Percentiles rank a stretch among this genome's conserved stretches.
phyloP scores from a whole-genome alignment of 148 eudicot species.

The Chenopodium album region DNA sequence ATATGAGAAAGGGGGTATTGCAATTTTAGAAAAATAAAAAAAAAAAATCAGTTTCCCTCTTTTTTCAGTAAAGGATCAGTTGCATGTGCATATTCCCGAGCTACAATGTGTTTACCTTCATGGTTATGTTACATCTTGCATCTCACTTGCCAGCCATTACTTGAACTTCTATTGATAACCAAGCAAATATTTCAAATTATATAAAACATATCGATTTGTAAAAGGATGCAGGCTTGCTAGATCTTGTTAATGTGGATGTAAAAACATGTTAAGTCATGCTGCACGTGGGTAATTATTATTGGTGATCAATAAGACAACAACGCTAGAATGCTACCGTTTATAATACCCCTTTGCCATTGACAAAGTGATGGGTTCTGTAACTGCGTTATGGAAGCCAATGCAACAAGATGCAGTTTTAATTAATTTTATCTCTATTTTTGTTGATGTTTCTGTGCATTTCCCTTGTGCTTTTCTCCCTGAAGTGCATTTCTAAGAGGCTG shows the following conservation, averaged over 20 bases:
- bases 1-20: too few species aligned
- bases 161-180: background rate
- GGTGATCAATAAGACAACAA: background rate
- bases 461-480: background rate
- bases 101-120: background rate
- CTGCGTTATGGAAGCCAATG: background rate
- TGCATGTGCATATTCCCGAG: background rate
- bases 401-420: background rate
- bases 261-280: background rate
- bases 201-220: background rate
- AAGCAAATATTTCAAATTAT: background rate
- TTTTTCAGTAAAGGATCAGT: background rate
- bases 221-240: background rate
- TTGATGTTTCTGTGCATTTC: too few species aligned
- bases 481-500: background rate
- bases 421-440: background rate
- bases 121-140: background rate
- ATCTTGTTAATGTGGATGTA: background rate
- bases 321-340: background rate
- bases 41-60: background rate
- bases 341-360: background rate
- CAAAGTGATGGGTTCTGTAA: background rate
- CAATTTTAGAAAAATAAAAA: too few species aligned
- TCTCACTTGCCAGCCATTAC: background rate
- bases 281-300: background rate